Evolutionary conservation across 805 yeast genomes (phyloP), one percentile per base, ranked within the genome.

Genomic region (Kodamaea leandrae): DNA sequence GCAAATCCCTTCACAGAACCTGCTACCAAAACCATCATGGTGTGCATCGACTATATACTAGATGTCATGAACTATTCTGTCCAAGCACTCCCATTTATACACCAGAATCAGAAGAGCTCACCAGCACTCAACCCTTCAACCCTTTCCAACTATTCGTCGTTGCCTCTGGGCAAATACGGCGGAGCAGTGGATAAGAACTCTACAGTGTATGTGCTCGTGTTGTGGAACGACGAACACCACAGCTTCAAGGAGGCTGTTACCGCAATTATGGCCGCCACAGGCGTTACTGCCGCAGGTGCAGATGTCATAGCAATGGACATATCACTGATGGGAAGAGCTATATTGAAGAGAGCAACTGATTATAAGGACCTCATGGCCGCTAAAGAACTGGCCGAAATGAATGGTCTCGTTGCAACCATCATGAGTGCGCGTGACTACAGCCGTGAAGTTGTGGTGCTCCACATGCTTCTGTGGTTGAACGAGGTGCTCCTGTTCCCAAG

Each of bases 181-280:
- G 57, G 54, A 0, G 58, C 48, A 0, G 45, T 37, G 7, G 77
- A 71, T 48, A 16, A 15, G 6, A 70, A 72, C 49, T 36, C 42
- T 10, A 43, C 65, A 10, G 36, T 39, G 29, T 80, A 74, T 64
- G 61, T 67, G 30, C 64, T 84, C 23, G 54, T 82, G 16, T 65
- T 83, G n/a, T 86, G 90, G 84, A 86, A 86, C 57, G 95, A 86
- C 54, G 93, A 86, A 52, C 71, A 68, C 48, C 93, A 86, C 52
- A 76, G 78, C 50, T 76, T 72, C 48, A 65, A 71, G 2, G 76
- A 77, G 43, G 86, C 86, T 1, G 66, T 64, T 13, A 57, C 60
- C 9, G 77, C 79, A 3, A 68, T 81, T 26, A 49, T 49, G 4
- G 55, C 57, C 2, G 71, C 71, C 1, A 53, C 63, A 1, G 64